Conservation (phyloP, 192 early-diverging fungal species). For the Coemansia sp. region DNA sequence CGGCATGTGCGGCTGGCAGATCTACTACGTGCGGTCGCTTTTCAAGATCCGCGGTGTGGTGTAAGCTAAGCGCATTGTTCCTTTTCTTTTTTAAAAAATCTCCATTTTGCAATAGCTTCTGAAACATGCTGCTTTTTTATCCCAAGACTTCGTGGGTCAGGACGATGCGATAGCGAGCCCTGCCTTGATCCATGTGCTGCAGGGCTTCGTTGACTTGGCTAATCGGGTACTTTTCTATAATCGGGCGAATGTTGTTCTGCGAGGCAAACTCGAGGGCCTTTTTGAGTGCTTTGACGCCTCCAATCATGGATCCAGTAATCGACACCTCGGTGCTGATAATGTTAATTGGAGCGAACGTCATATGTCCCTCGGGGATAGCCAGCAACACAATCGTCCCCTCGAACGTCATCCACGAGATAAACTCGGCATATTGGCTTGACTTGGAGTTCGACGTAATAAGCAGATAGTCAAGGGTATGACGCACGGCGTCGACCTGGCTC, state of each 20-base stretch:
- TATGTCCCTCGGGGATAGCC: constrained; percentile 47
- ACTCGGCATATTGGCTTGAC: constrained; percentile 35
- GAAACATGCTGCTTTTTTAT: background rate
- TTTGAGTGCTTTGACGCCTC: constrained; percentile 57
- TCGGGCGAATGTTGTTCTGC: constrained; percentile 63
- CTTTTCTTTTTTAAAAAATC: background rate
- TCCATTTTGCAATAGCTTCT: background rate
- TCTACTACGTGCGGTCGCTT: constrained; percentile 50
- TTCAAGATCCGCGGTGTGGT: constrained; percentile 54
- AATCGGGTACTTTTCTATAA: constrained; percentile 65
- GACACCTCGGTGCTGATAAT: constrained; percentile 48
- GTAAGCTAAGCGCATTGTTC: constrained; percentile 5
- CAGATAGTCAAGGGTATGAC: constrained; percentile 40
- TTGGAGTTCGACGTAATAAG: constrained; percentile 36
- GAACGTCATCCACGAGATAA: constrained; percentile 44
- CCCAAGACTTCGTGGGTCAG: constrained; percentile 47
- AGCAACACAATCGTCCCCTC: constrained; percentile 55
- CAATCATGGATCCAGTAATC: constrained; percentile 67
- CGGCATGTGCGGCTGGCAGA: constrained; percentile 52
- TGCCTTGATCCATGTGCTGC: constrained; percentile 53
- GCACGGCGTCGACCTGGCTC: constrained; percentile 23
- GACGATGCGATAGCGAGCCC: constrained; percentile 69
- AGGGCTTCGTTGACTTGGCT: constrained; percentile 61
- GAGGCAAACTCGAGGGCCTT: constrained; percentile 70
- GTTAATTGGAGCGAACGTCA: constrained; percentile 40